A percentile compares a stretch with the other conserved stretches of the same genome.
phyloP scores from a whole-genome alignment of 371 early-diverging fungal genomes.

The Dinochytrium kinnereticum region DNA sequence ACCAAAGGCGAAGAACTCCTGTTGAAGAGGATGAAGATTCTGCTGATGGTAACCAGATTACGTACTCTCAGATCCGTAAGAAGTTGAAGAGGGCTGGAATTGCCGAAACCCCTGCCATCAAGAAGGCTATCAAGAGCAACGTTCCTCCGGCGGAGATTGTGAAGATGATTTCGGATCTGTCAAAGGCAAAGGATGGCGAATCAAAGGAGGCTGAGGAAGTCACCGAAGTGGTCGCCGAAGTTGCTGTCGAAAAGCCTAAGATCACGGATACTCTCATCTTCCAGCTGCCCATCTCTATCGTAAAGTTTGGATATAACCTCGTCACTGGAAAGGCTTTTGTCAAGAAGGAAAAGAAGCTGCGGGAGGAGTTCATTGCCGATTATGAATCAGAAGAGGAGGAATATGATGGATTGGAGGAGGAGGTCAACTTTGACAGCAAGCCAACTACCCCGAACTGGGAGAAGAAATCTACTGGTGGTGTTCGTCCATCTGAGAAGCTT shows the following conservation, averaged over 20 bases:
- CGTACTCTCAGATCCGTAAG: slow-evolving; percentile 31
- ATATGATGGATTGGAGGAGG: not conserved
- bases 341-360: not conserved
- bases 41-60: slow-evolving; percentile 14
- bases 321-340: slow-evolving; percentile 5
- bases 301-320: not conserved
- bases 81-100: slow-evolving; percentile 34
- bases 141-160: slow-evolving; percentile 34
- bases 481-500: slow-evolving; percentile 12
- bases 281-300: slow-evolving; percentile 7
- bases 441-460: not conserved
- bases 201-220: not conserved
- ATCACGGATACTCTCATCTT: slow-evolving; percentile 7
- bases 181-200: not conserved
- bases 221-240: not conserved
- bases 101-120: slow-evolving; percentile 29
- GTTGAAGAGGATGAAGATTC: slow-evolving; percentile 1
- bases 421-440: slow-evolving; percentile 3
- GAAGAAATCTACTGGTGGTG: slow-evolving; percentile 2
- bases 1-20: not conserved
- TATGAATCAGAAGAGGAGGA: slow-evolving; percentile 10
- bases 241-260: not conserved
- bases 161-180: slow-evolving; percentile 21
- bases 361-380: slow-evolving; percentile 14
- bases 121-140: slow-evolving; percentile 31